phyloP scores from a whole-genome alignment of 164 flowering plant genomes.

The Stephania cephalantha region DNA sequence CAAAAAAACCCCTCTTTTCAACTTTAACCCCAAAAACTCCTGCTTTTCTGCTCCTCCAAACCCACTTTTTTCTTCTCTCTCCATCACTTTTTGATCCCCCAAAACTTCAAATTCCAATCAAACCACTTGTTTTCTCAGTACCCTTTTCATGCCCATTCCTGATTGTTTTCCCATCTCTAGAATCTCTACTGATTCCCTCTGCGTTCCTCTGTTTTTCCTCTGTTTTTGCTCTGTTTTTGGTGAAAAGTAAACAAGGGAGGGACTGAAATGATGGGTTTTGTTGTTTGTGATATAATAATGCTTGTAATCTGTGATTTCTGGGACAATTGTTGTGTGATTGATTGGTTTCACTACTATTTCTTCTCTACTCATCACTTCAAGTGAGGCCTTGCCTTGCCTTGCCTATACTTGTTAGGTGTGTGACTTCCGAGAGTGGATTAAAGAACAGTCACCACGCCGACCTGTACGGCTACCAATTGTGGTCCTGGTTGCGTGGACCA shows the following conservation, averaged over 20 bases:
- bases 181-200: neutral
- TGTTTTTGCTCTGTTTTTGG: neutral
- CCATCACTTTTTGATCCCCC: conserved; percentile 17
- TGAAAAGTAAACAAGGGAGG: neutral
- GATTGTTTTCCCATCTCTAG: conserved; percentile 4
- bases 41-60: conserved; percentile 46
- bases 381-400: too few relatives aligned
- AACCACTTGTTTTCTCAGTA: conserved; percentile 9
- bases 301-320: neutral
- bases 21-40: conserved; percentile 48
- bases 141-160: conserved; percentile 11
- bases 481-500: neutral
- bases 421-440: too few relatives aligned
- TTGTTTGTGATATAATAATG: neutral
- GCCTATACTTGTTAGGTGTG: too few relatives aligned
- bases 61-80: conserved; percentile 29
- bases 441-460: neutral
- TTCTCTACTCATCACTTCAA: too few relatives aligned
- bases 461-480: neutral
- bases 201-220: neutral
- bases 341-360: neutral
- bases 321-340: neutral
- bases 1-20: conserved; percentile 38
- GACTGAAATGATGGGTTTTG: neutral
- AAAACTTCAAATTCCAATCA: neutral